phyloP scores from a whole-genome alignment of 2,329 filamentous ascomycete genomes.

The Cadophora malorum region DNA sequence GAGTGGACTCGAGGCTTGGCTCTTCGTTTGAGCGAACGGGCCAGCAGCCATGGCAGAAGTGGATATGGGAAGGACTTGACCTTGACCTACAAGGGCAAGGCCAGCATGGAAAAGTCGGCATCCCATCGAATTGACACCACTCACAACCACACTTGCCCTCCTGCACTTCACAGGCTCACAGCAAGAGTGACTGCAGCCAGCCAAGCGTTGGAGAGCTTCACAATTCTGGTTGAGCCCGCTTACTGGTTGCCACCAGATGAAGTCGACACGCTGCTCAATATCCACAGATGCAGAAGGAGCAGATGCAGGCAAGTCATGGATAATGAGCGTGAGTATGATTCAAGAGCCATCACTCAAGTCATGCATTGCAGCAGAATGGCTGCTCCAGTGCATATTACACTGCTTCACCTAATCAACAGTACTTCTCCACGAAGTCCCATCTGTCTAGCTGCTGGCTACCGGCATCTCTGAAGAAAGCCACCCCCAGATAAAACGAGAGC shows the following conservation, averaged over 20 bases:
- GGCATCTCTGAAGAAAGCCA: constrained; percentile 1
- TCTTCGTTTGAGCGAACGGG: constrained; percentile 8
- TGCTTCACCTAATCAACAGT: neutral
- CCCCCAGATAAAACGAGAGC: constrained; percentile 13
- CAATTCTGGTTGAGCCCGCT: constrained; percentile 11
- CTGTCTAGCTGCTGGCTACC: constrained; percentile 7
- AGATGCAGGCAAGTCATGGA: constrained; percentile 17
- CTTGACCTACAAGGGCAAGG: neutral
- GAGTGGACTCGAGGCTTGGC: constrained; percentile 1
- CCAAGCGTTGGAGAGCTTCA: constrained; percentile 4
- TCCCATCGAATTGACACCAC: constrained; percentile 10
- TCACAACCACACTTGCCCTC: neutral
- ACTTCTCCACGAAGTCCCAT: constrained; percentile 6
- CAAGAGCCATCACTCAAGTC: neutral
- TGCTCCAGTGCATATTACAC: neutral
- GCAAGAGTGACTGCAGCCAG: constrained; percentile 4
- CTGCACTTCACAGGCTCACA: neutral
- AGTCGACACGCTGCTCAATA: neutral
- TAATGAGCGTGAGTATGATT: constrained; percentile 1
- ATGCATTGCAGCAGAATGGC: neutral
- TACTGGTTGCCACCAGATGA: neutral
- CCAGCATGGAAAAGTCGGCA: constrained; percentile 13
- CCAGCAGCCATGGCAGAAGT: constrained; percentile 18
- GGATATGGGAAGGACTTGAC: neutral
- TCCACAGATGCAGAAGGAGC: neutral